Evolutionary conservation across 2,329 filamentous ascomycete species (phyloP).

Genomic region (Chrysosporium keratinophilum): DNA sequence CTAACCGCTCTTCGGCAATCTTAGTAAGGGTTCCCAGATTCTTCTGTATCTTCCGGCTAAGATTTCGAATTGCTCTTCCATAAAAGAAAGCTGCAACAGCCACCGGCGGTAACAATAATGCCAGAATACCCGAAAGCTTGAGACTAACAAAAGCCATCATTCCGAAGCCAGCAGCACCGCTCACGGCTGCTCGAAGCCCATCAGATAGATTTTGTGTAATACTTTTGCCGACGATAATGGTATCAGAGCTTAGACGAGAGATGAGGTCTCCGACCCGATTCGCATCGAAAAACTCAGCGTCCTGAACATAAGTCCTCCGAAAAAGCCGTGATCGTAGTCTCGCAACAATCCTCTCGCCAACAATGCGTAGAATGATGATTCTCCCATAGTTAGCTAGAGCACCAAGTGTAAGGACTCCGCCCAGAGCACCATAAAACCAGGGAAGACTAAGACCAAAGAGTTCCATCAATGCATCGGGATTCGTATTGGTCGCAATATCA

Average conservation of each 20-base stretch:
- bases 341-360: conserved; percentile 89
- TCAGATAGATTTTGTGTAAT: conserved; percentile 97
- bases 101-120: conserved; percentile 80
- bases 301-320: conserved; percentile 85
- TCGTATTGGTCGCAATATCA: conserved; percentile 72
- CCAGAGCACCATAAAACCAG: conserved; percentile 81
- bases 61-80: conserved; percentile 73
- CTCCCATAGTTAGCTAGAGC: conserved; percentile 87
- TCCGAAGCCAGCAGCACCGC: conserved; percentile 75
- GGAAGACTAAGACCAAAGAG: conserved; percentile 75
- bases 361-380: conserved; percentile 83
- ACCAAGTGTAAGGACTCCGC: conserved; percentile 64
- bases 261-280: conserved; percentile 95
- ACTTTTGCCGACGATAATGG: conserved; percentile 94
- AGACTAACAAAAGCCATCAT: conserved; percentile 96
- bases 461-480: conserved; percentile 51
- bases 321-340: conserved; percentile 82
- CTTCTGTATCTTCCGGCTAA: conserved; percentile 87
- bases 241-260: conserved; percentile 88
- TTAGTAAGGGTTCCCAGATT: conserved; percentile 88
- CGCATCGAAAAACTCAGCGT: conserved; percentile 97
- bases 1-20: conserved; percentile 93
- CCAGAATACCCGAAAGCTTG: conserved; percentile 75
- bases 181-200: conserved; percentile 82
- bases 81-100: conserved; percentile 87